Evolutionary conservation across 2,329 filamentous ascomycete genomes (phyloP).

Genomic region (Aspergillus spinulosporus): DNA sequence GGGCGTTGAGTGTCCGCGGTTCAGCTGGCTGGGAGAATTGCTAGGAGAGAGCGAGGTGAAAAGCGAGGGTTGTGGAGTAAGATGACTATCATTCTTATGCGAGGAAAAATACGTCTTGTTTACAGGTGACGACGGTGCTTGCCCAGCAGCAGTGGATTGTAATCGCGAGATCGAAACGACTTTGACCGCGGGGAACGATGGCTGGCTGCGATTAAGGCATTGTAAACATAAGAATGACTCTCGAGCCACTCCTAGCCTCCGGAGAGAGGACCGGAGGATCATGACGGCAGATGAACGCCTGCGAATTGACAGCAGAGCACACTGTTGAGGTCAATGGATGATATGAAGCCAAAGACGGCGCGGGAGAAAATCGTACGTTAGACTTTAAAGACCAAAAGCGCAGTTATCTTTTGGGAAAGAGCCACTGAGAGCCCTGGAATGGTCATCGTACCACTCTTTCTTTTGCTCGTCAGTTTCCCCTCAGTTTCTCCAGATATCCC

Average conservation of each 20-base stretch:
- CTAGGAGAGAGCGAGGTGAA: conserved; percentile 31
- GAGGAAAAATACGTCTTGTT: conserved; percentile 45
- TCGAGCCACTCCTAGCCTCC: conserved; percentile 34
- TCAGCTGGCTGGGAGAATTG: conserved; percentile 21
- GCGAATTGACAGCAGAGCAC: background rate
- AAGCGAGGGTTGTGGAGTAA: conserved; percentile 25
- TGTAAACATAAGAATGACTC: conserved; percentile 36
- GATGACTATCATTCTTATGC: conserved; percentile 28
- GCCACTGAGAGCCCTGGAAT: background rate
- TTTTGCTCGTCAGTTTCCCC: background rate
- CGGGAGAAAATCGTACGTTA: conserved; percentile 29
- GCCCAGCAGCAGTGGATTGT: conserved; percentile 31
- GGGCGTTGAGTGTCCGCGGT: conserved; percentile 19
- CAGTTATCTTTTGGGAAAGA: conserved; percentile 17
- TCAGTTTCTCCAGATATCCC: background rate
- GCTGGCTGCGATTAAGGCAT: conserved; percentile 32
- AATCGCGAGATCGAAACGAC: conserved; percentile 35
- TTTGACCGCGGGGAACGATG: conserved; percentile 24
- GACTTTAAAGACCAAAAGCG: conserved; percentile 32
- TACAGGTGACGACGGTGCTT: conserved; percentile 29
- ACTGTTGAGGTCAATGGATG: conserved; percentile 2
- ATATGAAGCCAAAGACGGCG: conserved; percentile 4
- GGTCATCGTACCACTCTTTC: conserved; percentile 1
- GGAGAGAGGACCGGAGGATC: conserved; percentile 39
- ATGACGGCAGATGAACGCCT: conserved; percentile 26